Percentiles rank a stretch among this genome's conserved stretches.
Evolutionary conservation across 257 asterid species (phyloP).

Genomic region (Linderniella brevidens): DNA sequence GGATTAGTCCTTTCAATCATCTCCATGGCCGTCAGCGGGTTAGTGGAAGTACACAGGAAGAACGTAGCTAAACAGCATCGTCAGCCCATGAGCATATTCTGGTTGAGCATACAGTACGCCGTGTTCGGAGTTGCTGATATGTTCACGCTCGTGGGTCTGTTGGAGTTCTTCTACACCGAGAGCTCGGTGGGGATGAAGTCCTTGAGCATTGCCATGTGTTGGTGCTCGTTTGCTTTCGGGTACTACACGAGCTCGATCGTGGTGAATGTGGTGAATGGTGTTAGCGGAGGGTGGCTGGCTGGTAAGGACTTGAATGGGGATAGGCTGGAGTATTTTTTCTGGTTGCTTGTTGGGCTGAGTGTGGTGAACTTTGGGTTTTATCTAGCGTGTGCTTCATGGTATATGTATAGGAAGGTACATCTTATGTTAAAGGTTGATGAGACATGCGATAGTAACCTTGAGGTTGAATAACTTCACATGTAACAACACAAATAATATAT

Average conservation of each 20-base stretch:
- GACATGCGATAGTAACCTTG: too few species aligned
- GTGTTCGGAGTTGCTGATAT: constrained; percentile 61
- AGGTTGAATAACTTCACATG: too few species aligned
- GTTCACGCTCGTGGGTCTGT: constrained; percentile 49
- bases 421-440: constrained; percentile 7
- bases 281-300: constrained; percentile 54
- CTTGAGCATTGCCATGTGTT: constrained; percentile 37
- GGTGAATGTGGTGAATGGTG: constrained; percentile 46
- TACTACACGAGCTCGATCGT: constrained; percentile 52
- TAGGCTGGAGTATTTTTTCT: constrained; percentile 45
- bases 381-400: constrained; percentile 53
- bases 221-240: constrained; percentile 63
- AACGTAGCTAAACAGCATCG: constrained; percentile 24
- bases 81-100: constrained; percentile 52
- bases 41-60: constrained; percentile 36
- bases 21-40: constrained; percentile 60
- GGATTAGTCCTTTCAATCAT: constrained; percentile 49
- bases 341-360: constrained; percentile 35
- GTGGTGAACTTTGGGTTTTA: constrained; percentile 41
- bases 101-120: constrained; percentile 42
- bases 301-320: constrained; percentile 49
- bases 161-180: constrained; percentile 62
- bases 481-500: too few species aligned
- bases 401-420: constrained; percentile 37
- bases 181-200: constrained; percentile 66